Base-by-base conservation (phyloP, 2,329 filamentous ascomycete genomes). In the Laburnicola sp. region DNA sequence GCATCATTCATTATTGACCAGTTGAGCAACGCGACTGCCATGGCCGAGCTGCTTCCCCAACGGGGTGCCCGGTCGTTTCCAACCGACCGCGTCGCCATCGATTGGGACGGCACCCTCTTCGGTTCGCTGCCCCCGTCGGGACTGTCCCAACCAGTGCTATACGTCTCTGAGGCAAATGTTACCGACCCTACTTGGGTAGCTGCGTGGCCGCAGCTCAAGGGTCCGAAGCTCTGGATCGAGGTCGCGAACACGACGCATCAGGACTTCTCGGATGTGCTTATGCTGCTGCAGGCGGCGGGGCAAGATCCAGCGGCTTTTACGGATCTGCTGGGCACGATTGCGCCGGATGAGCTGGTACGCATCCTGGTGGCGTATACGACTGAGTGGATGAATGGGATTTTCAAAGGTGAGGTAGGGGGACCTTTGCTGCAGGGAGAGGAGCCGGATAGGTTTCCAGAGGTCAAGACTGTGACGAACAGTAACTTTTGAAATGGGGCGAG, bases 1-100 rank as follows among this genome's bases (percentile, higher is more conserved):
- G 57, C 50, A 53, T 54, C 51, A 16, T 64, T 64, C 38, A 51
- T 63, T 25, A 57, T 64, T 21, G 57, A 63, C 25, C 60, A 65
- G 45, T 50, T 65, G 8, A 54, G 50, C 47, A 63, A 65, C 51
- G 52, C 51, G 6, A 59, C 57, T 23, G 60, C 60, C 46, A 53
- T 63, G 25, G 45, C 48, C 21, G 44, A 56, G 8, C 50, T 63
- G 9, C 26, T 41, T 10, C 38, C 38, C 6, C 26, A 30, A 6
- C 38, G 38, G 2, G 52, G 62, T 51, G 47, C 54, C 9, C 54
- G 36, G 49, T 5, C 28, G 11, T 56, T 62, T 16, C 44, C 34
- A 10, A 56, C 53, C 30, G 55, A 63, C 43, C 58, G 55, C 37
- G n/a, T n/a, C n/a, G n/a, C n/a, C n/a, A n/a, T n/a, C n/a, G n/a